A percentile compares a stretch with the other conserved stretches of the same genome.
Conservation (phyloP, 1,284 basidiomycete genomes). For the Austroboletus rostrupii region DNA sequence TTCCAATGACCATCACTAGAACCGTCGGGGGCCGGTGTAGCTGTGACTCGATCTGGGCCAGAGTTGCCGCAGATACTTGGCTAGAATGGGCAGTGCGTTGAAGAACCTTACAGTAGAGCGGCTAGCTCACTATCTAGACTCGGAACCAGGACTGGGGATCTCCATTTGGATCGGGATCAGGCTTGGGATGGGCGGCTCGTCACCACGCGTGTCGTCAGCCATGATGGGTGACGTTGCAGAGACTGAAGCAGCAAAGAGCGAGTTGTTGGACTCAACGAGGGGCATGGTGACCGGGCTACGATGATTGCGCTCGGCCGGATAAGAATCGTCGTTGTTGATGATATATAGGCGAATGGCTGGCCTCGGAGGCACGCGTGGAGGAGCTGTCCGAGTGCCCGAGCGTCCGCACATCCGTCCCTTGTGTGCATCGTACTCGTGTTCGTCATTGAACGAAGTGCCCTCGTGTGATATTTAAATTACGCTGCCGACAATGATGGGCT, state of each 20-base stretch:
- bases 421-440: constrained; percentile 15
- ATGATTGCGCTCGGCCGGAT: too few relatives aligned
- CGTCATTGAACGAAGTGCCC: constrained; percentile 24
- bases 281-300: too few relatives aligned
- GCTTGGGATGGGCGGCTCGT: too few relatives aligned
- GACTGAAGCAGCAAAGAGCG: too few relatives aligned
- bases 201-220: too few relatives aligned
- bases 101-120: not conserved
- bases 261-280: too few relatives aligned
- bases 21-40: not conserved
- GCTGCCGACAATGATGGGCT: constrained; percentile 26
- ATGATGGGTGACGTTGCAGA: too few relatives aligned
- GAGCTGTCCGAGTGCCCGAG: constrained; percentile 18
- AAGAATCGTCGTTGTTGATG: too few relatives aligned
- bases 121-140: not conserved
- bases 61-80: constrained; percentile 24
- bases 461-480: constrained; percentile 22
- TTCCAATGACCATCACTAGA: constrained; percentile 7
- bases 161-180: too few relatives aligned
- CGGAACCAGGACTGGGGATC: not conserved
- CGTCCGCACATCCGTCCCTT: not conserved
- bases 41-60: constrained; percentile 6
- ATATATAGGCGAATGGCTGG: not conserved
- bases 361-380: constrained; percentile 6
- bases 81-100: constrained; percentile 29